Evolutionary conservation across 2,329 filamentous ascomycete genomes (phyloP).

Genomic region (Hypoxylon rubiginosum): DNA sequence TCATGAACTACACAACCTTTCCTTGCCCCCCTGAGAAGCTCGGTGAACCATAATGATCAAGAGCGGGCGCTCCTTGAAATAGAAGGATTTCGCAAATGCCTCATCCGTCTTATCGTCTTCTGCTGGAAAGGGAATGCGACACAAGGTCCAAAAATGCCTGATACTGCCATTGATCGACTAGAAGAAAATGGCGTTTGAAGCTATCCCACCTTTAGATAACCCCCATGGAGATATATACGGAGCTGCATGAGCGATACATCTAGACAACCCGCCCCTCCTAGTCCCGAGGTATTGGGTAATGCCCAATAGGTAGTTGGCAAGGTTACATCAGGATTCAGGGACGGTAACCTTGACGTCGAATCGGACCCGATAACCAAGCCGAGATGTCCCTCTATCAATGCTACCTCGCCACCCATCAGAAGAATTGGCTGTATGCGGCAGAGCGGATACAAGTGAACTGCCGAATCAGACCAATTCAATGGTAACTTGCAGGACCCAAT

Average conservation of each 20-base stretch:
- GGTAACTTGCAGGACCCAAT: not conserved
- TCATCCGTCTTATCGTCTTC: too few species aligned
- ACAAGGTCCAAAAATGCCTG: too few species aligned
- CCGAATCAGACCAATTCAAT: not conserved
- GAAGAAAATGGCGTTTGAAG: not conserved
- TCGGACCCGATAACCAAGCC: slow-evolving; percentile 1
- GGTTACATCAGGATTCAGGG: slow-evolving; percentile 4
- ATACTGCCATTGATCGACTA: too few species aligned
- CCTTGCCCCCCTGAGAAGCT: too few species aligned
- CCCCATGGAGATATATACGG: not conserved
- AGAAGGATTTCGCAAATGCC: too few species aligned
- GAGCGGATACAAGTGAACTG: not conserved
- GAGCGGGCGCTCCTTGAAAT: too few species aligned
- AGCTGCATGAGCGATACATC: too few species aligned
- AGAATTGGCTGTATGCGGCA: slow-evolving; percentile 7
- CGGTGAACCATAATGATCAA: too few species aligned
- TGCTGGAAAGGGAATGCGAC: too few species aligned
- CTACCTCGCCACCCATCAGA: not conserved
- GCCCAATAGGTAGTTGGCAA: not conserved
- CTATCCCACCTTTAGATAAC: not conserved
- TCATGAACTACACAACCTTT: too few species aligned
- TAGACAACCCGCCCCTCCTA: too few species aligned
- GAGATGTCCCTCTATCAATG: not conserved
- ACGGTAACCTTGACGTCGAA: not conserved
- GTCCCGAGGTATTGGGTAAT: not conserved